A percentile compares a stretch with the other conserved stretches of the same genome.
These are phyloP conservation scores for Alternaria triticimaculans DNA, from an alignment of 2,329 filamentous ascomycete species.

Conservation along the genomic window DNA sequence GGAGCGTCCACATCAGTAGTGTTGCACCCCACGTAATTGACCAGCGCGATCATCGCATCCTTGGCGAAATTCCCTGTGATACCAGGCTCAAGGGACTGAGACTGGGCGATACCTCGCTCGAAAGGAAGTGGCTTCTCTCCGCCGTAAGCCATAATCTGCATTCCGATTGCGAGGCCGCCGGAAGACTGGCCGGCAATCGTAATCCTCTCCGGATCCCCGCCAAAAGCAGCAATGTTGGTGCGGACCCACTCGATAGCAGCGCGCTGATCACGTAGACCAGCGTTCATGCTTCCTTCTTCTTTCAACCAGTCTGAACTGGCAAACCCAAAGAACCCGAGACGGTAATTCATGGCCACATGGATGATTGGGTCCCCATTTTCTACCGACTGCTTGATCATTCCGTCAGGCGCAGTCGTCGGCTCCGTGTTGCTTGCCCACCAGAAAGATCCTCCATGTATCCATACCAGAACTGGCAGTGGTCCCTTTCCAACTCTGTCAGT, in stretches of 20 bases:
- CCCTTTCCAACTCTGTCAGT: slow-evolving; percentile 32
- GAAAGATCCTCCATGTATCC: slow-evolving; percentile 63
- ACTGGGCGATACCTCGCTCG: slow-evolving; percentile 49
- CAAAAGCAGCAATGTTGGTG: slow-evolving; percentile 46
- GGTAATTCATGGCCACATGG: slow-evolving; percentile 46
- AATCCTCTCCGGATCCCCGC: slow-evolving; percentile 44
- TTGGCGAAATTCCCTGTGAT: slow-evolving; percentile 56
- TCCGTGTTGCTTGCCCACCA: slow-evolving; percentile 43
- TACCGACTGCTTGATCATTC: slow-evolving; percentile 56
- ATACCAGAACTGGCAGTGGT: slow-evolving; percentile 62
- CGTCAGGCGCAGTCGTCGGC: slow-evolving; percentile 52
- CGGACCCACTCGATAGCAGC: slow-evolving; percentile 50
- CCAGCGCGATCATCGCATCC: slow-evolving; percentile 55
- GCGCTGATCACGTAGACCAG: slow-evolving; percentile 49
- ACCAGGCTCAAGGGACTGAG: slow-evolving; percentile 59
- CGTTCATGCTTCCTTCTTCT: slow-evolving; percentile 44
- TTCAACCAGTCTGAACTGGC: slow-evolving; percentile 43
- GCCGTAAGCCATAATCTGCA: slow-evolving; percentile 46
- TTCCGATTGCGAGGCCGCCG: slow-evolving; percentile 39
- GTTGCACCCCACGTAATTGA: slow-evolving; percentile 55
- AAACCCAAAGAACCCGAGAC: slow-evolving; percentile 51
- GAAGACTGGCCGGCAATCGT: slow-evolving; percentile 52
- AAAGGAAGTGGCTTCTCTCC: slow-evolving; percentile 39
- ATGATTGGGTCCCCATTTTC: slow-evolving; percentile 51
- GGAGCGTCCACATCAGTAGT: slow-evolving; percentile 47